phyloP scores from a whole-genome alignment of 1,284 basidiomycete genomes.

The Farysia itapuensis region DNA sequence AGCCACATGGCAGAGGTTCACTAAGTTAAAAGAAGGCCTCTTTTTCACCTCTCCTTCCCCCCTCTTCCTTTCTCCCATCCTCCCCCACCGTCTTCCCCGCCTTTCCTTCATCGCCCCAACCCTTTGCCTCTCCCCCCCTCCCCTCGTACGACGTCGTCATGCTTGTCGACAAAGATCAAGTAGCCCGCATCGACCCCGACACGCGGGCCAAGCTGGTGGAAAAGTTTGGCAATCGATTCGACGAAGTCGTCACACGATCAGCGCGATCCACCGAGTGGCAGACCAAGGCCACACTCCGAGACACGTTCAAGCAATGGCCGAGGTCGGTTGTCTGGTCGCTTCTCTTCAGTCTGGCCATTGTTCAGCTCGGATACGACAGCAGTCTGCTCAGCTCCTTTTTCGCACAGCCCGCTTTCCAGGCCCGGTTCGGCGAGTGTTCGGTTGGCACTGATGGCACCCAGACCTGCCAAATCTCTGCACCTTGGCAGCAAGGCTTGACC shows the following conservation, averaged over 20 bases:
- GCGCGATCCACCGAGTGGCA: conserved; percentile 60
- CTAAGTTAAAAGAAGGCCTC: no score
- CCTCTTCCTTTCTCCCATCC: not conserved
- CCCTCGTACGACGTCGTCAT: conserved; percentile 3
- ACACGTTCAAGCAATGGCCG: conserved; percentile 61
- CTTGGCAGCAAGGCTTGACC: conserved; percentile 62
- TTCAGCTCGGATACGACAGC: conserved; percentile 59
- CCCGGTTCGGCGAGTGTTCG: conserved; percentile 50
- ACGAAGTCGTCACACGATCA: conserved; percentile 58
- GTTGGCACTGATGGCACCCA: conserved; percentile 37
- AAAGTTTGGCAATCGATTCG: conserved; percentile 46
- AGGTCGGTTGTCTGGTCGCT: conserved; percentile 63
- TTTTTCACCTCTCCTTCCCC: not conserved
- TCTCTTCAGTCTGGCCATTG: conserved; percentile 61
- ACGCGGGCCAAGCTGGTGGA: conserved; percentile 24
- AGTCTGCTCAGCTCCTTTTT: conserved; percentile 55
- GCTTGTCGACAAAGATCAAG: conserved; percentile 26
- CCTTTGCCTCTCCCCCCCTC: not conserved
- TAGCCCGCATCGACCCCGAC: conserved; percentile 37
- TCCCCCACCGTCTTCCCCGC: not conserved
- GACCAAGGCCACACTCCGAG: conserved; percentile 57
- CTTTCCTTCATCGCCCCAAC: not conserved
- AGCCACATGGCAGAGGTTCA: no score
- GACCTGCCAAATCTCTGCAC: conserved; percentile 61
- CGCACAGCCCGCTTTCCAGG: conserved; percentile 59